Evolutionary conservation across 768 basidiomycete species (phyloP).

Genomic region (Suillus placidus): DNA sequence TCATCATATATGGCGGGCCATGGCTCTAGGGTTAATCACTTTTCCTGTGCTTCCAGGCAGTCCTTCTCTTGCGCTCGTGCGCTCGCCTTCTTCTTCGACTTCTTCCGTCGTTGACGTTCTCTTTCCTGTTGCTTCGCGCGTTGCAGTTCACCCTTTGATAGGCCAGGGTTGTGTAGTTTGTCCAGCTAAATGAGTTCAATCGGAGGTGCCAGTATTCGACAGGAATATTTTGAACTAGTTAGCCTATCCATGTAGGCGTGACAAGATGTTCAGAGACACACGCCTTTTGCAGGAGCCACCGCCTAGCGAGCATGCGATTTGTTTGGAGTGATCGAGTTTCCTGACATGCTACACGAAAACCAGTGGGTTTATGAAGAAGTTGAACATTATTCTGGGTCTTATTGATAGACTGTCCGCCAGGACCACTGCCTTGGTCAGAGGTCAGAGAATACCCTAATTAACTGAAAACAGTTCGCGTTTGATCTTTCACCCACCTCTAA

Average conservation of each 20-base stretch:
- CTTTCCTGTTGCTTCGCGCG: constrained; percentile 77
- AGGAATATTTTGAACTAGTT: constrained; percentile 4
- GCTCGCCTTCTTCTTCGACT: constrained; percentile 68
- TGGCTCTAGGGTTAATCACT: constrained; percentile 16
- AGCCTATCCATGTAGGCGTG: constrained; percentile 22
- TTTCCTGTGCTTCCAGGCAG: constrained; percentile 11
- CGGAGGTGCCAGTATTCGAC: neutral
- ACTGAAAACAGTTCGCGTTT: constrained; percentile 3
- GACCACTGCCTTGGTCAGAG: constrained; percentile 69
- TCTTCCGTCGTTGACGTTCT: constrained; percentile 74
- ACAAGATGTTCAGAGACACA: constrained; percentile 34
- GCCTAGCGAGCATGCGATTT: constrained; percentile 80
- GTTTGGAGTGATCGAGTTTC: constrained; percentile 81
- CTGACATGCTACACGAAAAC: constrained; percentile 85
- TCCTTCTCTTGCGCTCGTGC: constrained; percentile 24
- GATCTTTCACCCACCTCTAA: constrained; percentile 62
- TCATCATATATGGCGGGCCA: no score
- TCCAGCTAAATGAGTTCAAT: constrained; percentile 56
- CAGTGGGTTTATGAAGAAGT: constrained; percentile 85
- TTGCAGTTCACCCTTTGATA: constrained; percentile 69
- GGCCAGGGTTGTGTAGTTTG: constrained; percentile 69
- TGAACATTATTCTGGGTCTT: constrained; percentile 93
- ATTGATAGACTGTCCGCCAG: constrained; percentile 97
- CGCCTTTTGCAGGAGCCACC: constrained; percentile 75
- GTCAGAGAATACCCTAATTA: constrained; percentile 12